Conservation (phyloP, 1,139 yeast genomes). For the Scheffersomyces parashehatae region DNA sequence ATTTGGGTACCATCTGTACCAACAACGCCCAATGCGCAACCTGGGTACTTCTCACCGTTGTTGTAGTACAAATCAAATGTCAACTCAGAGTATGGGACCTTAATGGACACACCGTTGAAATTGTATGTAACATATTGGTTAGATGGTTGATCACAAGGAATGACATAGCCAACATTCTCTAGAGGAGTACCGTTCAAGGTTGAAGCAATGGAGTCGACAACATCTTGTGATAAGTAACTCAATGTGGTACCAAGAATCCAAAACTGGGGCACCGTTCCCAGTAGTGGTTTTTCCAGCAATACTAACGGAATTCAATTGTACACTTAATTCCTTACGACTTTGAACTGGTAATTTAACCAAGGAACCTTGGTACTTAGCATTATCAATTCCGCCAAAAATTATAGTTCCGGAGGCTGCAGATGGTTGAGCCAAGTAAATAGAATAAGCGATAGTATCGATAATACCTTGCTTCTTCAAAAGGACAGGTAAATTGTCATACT, state of each 20-base stretch:
- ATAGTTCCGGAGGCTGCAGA: conserved; percentile 19
- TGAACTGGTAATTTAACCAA: conserved; percentile 9
- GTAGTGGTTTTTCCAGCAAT: conserved; percentile 24
- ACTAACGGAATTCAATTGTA: conserved; percentile 13
- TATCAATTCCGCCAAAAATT: conserved; percentile 33
- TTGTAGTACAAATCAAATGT: conserved; percentile 5
- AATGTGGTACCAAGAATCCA: conserved; percentile 20
- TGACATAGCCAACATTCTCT: conserved; percentile 14
- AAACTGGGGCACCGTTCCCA: conserved; percentile 11
- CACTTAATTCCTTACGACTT: too few relatives aligned
- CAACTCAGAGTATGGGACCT: conserved; percentile 45
- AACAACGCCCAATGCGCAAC: conserved; percentile 2
- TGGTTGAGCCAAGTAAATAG: conserved; percentile 19
- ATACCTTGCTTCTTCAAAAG: conserved; percentile 18
- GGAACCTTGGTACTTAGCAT: conserved; percentile 24
- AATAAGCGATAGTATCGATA: conserved; percentile 19
- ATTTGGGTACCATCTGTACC: conserved; percentile 1
- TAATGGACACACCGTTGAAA: conserved; percentile 51
- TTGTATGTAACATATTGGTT: conserved; percentile 27
- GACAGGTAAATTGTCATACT: conserved; percentile 21
- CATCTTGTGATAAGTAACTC: conserved; percentile 4
- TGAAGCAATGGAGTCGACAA: too few relatives aligned
- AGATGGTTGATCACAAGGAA: conserved; percentile 18
- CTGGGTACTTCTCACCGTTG: conserved; percentile 1
- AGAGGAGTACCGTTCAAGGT: too few relatives aligned